Evolutionary conservation across 148 eudicot species (phyloP).

Genomic region (Polygonum aviculare): DNA sequence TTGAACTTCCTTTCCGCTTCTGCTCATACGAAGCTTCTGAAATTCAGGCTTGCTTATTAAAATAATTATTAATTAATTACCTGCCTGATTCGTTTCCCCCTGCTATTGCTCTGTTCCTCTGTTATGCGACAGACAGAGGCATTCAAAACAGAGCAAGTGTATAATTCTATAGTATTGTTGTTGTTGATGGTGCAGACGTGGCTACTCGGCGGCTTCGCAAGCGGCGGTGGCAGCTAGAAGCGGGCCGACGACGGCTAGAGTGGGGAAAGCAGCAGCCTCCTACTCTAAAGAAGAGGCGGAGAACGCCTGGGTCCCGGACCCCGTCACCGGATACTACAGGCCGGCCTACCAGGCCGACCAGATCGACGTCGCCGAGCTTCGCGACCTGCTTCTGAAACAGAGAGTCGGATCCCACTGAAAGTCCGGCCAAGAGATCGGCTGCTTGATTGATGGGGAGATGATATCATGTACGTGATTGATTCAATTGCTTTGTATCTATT

Average conservation of each 20-base stretch:
- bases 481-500: background rate
- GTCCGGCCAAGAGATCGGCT: background rate
- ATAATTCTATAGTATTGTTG: too few relatives aligned
- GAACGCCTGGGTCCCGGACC: slow-evolving; percentile 74
- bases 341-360: slow-evolving; percentile 47
- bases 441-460: slow-evolving; percentile 1
- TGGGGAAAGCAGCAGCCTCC: slow-evolving; percentile 19
- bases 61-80: too few relatives aligned
- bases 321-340: slow-evolving; percentile 68
- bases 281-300: slow-evolving; percentile 16
- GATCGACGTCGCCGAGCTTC: slow-evolving; percentile 57
- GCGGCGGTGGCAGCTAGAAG: slow-evolving; percentile 16
- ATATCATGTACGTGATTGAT: background rate
- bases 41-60: too few relatives aligned
- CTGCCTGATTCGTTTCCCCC: background rate
- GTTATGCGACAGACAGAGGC: background rate
- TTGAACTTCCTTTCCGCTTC: too few relatives aligned
- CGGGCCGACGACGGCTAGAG: background rate
- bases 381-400: slow-evolving; percentile 47
- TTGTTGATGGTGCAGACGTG: slow-evolving; percentile 31
- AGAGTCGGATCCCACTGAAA: slow-evolving; percentile 23
- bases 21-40: too few relatives aligned
- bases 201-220: slow-evolving; percentile 38
- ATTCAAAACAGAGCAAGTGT: too few relatives aligned
- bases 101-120: background rate